Evolutionary conservation across 2,329 filamentous ascomycete species (phyloP).

Genomic region (Didymella keratinophila): DNA sequence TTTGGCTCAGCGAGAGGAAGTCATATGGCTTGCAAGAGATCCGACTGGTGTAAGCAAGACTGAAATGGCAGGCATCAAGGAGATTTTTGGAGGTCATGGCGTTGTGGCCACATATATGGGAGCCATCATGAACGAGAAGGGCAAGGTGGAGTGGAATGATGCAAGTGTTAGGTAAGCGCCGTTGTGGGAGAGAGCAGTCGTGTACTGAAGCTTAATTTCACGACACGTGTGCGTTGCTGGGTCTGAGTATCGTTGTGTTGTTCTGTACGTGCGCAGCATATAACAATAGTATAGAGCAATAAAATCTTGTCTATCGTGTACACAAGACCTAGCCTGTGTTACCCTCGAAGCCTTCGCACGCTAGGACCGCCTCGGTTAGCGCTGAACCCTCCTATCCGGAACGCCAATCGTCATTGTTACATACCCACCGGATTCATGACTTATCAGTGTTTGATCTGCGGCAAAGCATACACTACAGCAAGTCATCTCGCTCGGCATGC

Average conservation of each 20-base stretch:
- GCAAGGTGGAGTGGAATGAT: not conserved
- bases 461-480: slow-evolving; percentile 3
- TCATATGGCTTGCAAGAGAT: not conserved
- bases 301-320: too few relatives aligned
- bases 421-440: not conserved
- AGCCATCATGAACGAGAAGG: not conserved
- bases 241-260: not conserved
- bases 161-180: not conserved
- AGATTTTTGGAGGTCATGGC: not conserved
- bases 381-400: not conserved
- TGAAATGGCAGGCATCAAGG: not conserved
- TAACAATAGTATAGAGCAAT: too few relatives aligned
- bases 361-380: not conserved
- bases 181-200: not conserved
- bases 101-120: not conserved
- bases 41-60: not conserved
- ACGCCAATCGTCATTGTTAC: not conserved
- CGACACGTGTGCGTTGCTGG: not conserved
- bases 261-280: not conserved
- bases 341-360: not conserved
- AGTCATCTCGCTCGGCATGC: slow-evolving; percentile 7
- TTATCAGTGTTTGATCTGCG: slow-evolving; percentile 1
- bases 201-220: not conserved
- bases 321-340: too few relatives aligned
- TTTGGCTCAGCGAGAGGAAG: not conserved